phyloP scores from a whole-genome alignment of 176 grass and related monocot species.

The Musa schizocarpa region DNA sequence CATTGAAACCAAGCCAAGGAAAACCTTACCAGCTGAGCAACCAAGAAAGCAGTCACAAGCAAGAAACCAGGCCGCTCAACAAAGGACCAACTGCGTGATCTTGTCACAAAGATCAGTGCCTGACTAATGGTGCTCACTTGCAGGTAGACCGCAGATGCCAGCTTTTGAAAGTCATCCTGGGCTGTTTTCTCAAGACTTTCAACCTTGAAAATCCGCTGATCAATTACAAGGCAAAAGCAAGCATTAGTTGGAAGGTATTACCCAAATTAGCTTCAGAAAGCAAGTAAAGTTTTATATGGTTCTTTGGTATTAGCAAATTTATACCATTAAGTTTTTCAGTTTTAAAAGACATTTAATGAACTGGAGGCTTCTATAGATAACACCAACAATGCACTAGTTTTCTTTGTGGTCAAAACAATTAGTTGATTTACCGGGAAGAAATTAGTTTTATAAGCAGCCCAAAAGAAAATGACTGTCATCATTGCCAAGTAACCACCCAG shows the following conservation, averaged over 20 bases:
- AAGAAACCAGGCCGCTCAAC: constrained; percentile 74
- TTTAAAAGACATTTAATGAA: too few relatives aligned
- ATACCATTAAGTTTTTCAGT: too few relatives aligned
- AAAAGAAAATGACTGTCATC: constrained; percentile 99
- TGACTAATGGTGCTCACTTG: constrained; percentile 93
- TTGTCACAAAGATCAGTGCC: constrained; percentile 81
- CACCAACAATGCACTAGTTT: neutral
- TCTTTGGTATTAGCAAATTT: neutral
- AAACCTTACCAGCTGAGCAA: constrained; percentile 60
- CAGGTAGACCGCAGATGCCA: constrained; percentile 78
- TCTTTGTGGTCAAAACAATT: neutral
- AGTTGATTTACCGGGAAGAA: constrained; percentile 58
- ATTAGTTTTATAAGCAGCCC: constrained; percentile 74
- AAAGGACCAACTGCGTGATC: constrained; percentile 90
- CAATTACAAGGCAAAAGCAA: constrained; percentile 22
- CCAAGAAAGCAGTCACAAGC: constrained; percentile 63
- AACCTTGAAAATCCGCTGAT: constrained; percentile 63
- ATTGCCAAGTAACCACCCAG: constrained; percentile 72
- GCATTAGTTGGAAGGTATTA: neutral
- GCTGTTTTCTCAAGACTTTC: constrained; percentile 80
- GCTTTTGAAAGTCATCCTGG: constrained; percentile 75
- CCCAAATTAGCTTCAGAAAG: neutral
- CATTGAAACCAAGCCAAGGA: neutral
- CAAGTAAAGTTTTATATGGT: neutral
- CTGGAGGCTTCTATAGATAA: too few relatives aligned